A percentile compares a stretch with the other conserved stretches of the same genome.
These are phyloP conservation scores for Pythium scleroteichum DNA, from an alignment of 352 stramenopile genomes.

Conservation along the genomic window DNA sequence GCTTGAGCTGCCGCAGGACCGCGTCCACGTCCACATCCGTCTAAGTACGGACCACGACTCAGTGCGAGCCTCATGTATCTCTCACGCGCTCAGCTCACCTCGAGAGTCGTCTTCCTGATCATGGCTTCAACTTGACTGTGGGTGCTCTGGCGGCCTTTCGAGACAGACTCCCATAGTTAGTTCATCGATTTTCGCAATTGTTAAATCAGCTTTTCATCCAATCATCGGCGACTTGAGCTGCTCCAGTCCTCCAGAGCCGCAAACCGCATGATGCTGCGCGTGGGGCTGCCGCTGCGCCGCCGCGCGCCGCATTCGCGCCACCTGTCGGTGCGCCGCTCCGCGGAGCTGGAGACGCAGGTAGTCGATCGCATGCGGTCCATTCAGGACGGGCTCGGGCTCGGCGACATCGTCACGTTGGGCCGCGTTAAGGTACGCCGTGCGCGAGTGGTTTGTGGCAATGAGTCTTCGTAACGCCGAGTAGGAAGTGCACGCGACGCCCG, in stretches of 20 bases:
- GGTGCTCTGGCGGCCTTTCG: slow-evolving; percentile 5
- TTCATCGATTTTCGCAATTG: slow-evolving; percentile 4
- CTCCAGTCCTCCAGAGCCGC: slow-evolving; percentile 5
- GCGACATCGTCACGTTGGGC: slow-evolving; percentile 74
- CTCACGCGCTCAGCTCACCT: neutral
- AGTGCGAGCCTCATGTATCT: neutral
- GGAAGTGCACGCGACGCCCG: slow-evolving; percentile 52
- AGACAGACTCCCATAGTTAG: neutral
- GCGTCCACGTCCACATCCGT: slow-evolving; percentile 54
- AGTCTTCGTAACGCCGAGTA: slow-evolving; percentile 17
- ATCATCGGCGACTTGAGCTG: slow-evolving; percentile 3
- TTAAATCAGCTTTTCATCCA: slow-evolving; percentile 27
- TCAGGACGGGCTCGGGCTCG: slow-evolving; percentile 68
- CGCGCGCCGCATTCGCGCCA: slow-evolving; percentile 15
- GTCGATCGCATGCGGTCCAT: slow-evolving; percentile 70
- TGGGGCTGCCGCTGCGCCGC: slow-evolving; percentile 21
- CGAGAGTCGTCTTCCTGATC: slow-evolving; percentile 3
- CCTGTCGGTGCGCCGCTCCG: slow-evolving; percentile 67
- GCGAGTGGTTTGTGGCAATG: neutral
- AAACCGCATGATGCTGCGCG: slow-evolving; percentile 17
- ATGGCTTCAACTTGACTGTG: slow-evolving; percentile 12
- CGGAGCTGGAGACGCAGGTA: slow-evolving; percentile 75
- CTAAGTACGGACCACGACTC: neutral
- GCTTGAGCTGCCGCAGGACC: slow-evolving; percentile 54
- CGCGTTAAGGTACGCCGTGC: slow-evolving; percentile 77